Evolutionary conservation across 2,329 filamentous ascomycete species (phyloP), one percentile per base, ranked within the genome.

Genomic region (Lomentospora prolificans): DNA sequence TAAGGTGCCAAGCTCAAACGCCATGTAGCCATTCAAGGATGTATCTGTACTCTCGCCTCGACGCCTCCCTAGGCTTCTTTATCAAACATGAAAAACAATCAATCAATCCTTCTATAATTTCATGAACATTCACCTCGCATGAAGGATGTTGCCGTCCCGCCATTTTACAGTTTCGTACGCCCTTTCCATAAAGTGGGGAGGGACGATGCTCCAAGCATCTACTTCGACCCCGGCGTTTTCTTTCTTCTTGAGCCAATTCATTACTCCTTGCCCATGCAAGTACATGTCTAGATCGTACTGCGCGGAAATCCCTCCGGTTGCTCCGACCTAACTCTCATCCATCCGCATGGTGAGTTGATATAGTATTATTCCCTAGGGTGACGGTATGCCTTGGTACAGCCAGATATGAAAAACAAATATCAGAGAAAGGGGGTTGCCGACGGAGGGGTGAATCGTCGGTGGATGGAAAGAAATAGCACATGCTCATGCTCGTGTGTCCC

Each of bases 81-180:
- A 52, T 52, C 50, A 52, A 30, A 30, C 17, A 56, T 19, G 24
- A 22, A 55, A 30, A 41, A 56, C 44, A 36, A 25, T 39, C 52
- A 30, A 39, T n/a, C 36, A 27, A 24, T 17, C 27, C 41, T 46
- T 36, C 24, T 28, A 55, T 44, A 48, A 31, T 24, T 19, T 17
- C 36, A 41, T 41, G 19, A 41, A 14, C 36, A 41, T 41, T 41
- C 19, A 8, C 36, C 4, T 17, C n/a, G n/a, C 14, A 8, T 7
- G n/a, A 41, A 14, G n/a, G 36, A 19, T 19, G 36, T 17, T 41
- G 14, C 4, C 36, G 6, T 41, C 36, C 36, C 36, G n/a, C 12
- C 12, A 7, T 41, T 12, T 41, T 41, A 17, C 36, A 3, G 36
- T 41, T 41, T 41, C n/a, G 36, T 17, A 2, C n/a, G 6, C 14